These are phyloP conservation scores for Phytophthora pluvialis DNA, from an alignment of 352 stramenopile species.

Conservation along the genomic window DNA sequence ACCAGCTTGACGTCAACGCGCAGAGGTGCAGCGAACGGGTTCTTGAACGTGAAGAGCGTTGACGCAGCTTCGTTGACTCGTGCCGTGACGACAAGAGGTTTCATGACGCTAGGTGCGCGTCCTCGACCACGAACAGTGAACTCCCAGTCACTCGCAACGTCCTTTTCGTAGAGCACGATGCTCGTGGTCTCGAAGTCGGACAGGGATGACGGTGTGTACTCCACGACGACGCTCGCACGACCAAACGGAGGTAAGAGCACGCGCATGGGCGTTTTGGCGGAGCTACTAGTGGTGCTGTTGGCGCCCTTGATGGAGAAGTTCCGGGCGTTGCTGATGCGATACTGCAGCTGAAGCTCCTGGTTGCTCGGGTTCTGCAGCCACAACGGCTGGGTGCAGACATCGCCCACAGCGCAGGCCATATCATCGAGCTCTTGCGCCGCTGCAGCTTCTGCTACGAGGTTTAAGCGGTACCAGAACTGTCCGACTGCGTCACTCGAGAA, in stretches of 20 bases:
- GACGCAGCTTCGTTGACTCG: conserved; percentile 84
- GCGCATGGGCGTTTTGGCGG: conserved; percentile 10
- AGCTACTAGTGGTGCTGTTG: conserved; percentile 1
- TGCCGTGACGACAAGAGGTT: conserved; percentile 68
- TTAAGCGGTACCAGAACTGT: conserved; percentile 94
- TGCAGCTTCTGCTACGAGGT: conserved; percentile 71
- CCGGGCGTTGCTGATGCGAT: conserved; percentile 73
- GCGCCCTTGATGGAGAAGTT: conserved; percentile 90
- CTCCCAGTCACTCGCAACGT: conserved; percentile 89
- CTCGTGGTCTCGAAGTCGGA: conserved; percentile 75
- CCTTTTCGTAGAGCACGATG: conserved; percentile 77
- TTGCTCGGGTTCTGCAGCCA: conserved; percentile 92
- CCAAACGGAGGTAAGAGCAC: conserved; percentile 77
- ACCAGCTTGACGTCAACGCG: conserved; percentile 83
- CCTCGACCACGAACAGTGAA: conserved; percentile 85
- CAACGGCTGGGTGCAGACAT: conserved; percentile 75
- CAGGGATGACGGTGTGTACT: conserved; percentile 92
- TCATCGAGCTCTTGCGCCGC: conserved; percentile 57
- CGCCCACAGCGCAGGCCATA: conserved; percentile 88
- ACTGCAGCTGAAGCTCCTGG: conserved; percentile 75
- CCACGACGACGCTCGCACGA: conserved; percentile 65
- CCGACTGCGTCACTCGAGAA: conserved; percentile 92
- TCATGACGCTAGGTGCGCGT: conserved; percentile 91
- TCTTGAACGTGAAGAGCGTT: conserved; percentile 92
- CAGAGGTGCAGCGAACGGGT: conserved; percentile 89